phyloP scores from a whole-genome alignment of 176 grass and related monocot species.

The Triticum turgidum region DNA sequence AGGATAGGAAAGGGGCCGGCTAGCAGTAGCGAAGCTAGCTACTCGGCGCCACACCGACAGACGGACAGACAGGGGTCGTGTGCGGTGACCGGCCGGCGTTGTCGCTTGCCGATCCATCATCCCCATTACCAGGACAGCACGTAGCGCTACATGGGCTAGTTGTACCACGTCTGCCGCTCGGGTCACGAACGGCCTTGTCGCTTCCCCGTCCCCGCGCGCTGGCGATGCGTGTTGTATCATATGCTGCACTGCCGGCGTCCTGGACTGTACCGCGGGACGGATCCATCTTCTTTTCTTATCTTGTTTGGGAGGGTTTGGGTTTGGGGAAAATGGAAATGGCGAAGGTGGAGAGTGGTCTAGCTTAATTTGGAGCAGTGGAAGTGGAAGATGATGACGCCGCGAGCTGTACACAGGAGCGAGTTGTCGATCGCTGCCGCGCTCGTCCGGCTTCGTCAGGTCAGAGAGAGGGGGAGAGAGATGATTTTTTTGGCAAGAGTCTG shows the following conservation, averaged over 20 bases:
- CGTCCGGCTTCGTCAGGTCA: background rate
- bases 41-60: background rate
- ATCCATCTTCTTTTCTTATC: background rate
- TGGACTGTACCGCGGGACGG: background rate
- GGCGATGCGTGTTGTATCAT: background rate
- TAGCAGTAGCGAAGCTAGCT: background rate
- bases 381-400: background rate
- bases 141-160: background rate
- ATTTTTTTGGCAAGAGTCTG: background rate
- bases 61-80: constrained; percentile 27
- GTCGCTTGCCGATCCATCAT: constrained; percentile 3
- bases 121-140: background rate
- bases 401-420: background rate
- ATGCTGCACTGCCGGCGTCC: background rate
- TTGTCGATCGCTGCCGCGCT: background rate
- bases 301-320: background rate
- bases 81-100: constrained; percentile 43
- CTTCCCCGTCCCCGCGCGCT: constrained; percentile 15
- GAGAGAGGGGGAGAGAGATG: too few relatives aligned
- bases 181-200: constrained; percentile 25
- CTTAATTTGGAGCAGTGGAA: background rate
- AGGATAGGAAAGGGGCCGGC: background rate
- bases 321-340: background rate
- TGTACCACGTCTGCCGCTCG: background rate
- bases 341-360: background rate